Base-by-base conservation (phyloP, 352 stramenopile genomes). In the Thalassiosira exigua region DNA sequence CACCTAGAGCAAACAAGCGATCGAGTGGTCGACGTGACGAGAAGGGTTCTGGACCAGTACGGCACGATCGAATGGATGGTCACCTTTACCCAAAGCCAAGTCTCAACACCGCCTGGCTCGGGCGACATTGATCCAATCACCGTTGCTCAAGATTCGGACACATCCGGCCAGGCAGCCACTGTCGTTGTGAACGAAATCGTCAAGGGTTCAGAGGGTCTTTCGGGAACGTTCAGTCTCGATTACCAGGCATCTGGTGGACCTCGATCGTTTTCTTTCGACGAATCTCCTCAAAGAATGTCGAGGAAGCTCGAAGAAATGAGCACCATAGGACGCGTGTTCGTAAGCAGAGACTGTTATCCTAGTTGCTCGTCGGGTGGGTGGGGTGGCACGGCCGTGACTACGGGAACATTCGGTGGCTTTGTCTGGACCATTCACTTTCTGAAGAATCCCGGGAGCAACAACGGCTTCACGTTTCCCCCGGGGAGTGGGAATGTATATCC, bases 221-320 rank as follows among this genome's bases (percentile, higher is more conserved):
- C 84, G 53, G 96, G 96, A 0, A 96, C 87, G 2, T 98, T 98
- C 53, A 66, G 90, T 19, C 64, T 98, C 14, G 93, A 98, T 58
- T 98, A 97, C 71, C 87, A 92, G 17, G 94, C 92, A 44, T 93
- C 94, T 5, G 81, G 89, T 56, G 94, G 94, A 0, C 79, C 89
- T 27, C 87, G 94, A 12, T 61, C 90, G 42, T 90, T 98, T 48
- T 69, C 57, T 0, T 98, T 97, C 69, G 88, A 98, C 66, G 96
- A 98, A 81, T 87, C 85, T 17, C 85, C 93, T 0, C 75, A 93
- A 11, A 82, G 94, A 3, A 88, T 99, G 52, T 79, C 94, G 72
- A 88, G 87, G 7, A 98, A 98, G 64, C 90, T 99, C 17, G 94
- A 98, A 64, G 96, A 98, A 85, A 97, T 99, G 90, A 95, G 94